A percentile compares a stretch with the other conserved stretches of the same genome.
Conservation (phyloP, 257 asterid species). For the Leptodermis oblonga region DNA sequence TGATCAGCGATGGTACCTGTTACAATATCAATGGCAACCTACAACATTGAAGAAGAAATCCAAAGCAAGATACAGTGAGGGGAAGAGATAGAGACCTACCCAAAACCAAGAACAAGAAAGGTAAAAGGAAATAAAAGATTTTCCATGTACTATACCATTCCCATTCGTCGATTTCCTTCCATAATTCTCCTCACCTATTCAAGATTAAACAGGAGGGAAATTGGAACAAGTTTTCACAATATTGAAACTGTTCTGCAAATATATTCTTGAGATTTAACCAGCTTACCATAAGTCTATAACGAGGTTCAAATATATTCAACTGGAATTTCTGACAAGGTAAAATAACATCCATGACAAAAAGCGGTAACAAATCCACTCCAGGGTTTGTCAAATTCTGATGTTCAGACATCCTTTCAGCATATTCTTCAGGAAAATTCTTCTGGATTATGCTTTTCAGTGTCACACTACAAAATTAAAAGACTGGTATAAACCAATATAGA, state of each 20-base stretch:
- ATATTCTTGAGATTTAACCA: not conserved
- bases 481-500: not conserved
- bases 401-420: conserved; percentile 81
- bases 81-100: conserved; percentile 10
- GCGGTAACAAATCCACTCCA: conserved; percentile 85
- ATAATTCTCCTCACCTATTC: conserved; percentile 90
- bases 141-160: conserved; percentile 54
- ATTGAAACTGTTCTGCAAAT: not conserved
- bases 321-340: conserved; percentile 95
- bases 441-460: conserved; percentile 87
- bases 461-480: conserved; percentile 47
- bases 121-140: not conserved
- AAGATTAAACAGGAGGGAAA: conserved; percentile 7
- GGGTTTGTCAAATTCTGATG: conserved; percentile 58
- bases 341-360: conserved; percentile 95
- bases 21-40: conserved; percentile 67
- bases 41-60: conserved; percentile 26
- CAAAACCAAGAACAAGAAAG: conserved; percentile 3
- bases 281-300: conserved; percentile 95
- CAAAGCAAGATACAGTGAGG: conserved; percentile 20
- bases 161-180: conserved; percentile 99
- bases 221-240: not conserved
- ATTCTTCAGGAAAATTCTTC: conserved; percentile 86
- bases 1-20: conserved; percentile 79
- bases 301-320: conserved; percentile 96